These are phyloP conservation scores for Rhodotorula sp. DNA, from an alignment of 1,284 basidiomycete species.

Conservation along the genomic window DNA sequence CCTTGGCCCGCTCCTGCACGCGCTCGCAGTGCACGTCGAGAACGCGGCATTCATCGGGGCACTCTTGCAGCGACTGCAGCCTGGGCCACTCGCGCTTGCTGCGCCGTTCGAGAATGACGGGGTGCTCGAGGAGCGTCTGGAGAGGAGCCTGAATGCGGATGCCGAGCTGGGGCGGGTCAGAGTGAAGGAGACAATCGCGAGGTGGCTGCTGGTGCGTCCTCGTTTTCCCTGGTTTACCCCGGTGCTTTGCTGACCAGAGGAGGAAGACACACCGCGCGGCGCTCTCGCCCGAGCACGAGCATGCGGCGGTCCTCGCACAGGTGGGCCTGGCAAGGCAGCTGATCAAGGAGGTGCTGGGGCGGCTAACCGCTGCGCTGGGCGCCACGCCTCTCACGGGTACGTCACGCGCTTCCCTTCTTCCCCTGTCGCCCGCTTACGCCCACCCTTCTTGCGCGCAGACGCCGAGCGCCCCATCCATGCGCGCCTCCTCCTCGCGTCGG, in stretches of 20 bases:
- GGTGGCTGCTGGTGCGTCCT: background rate
- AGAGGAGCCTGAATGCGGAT: background rate
- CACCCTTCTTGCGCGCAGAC: background rate
- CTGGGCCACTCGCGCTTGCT: background rate
- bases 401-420: background rate
- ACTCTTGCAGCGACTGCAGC: background rate
- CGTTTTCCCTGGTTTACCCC: too few relatives aligned
- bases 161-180: background rate
- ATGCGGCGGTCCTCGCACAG: background rate
- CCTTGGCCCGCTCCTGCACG: conserved; percentile 10
- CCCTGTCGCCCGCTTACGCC: background rate
- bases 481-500: conserved; percentile 29
- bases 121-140: background rate
- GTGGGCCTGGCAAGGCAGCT: background rate
- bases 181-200: conserved; percentile 14
- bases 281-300: background rate
- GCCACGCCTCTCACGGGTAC: background rate
- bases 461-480: conserved; percentile 3
- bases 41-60: background rate
- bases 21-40: background rate
- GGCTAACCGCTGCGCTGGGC: background rate
- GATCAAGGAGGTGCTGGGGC: background rate
- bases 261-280: background rate
- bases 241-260: background rate
- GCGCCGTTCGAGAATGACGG: background rate